Percentiles rank a stretch among this genome's conserved stretches.
Evolutionary conservation across 2,329 filamentous ascomycete species (phyloP).

Genomic region (Fusarium brachygibbosum): DNA sequence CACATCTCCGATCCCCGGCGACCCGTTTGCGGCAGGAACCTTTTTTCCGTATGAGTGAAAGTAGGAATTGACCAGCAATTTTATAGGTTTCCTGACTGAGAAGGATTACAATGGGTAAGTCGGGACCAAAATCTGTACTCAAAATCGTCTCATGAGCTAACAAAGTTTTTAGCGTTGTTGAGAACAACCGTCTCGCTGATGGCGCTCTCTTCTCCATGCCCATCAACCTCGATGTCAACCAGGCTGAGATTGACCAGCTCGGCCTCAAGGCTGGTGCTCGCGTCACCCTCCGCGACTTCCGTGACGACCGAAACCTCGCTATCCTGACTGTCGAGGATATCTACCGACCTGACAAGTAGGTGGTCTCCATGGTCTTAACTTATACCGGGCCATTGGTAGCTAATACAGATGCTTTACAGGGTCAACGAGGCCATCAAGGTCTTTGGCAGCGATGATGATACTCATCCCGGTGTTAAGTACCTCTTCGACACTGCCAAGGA

Average conservation of each 20-base stretch:
- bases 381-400: constrained; percentile 5
- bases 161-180: constrained; percentile 78
- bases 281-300: constrained; percentile 91
- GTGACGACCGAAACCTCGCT: constrained; percentile 95
- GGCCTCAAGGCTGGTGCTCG: constrained; percentile 84
- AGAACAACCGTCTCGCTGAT: constrained; percentile 85
- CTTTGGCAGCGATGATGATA: constrained; percentile 90
- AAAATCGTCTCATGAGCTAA: constrained; percentile 44
- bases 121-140: not conserved
- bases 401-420: constrained; percentile 62
- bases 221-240: constrained; percentile 89
- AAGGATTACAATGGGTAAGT: constrained; percentile 93
- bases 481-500: constrained; percentile 85
- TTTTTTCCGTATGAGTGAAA: constrained; percentile 3
- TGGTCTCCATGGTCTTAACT: constrained; percentile 19
- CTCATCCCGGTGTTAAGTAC: constrained; percentile 93
- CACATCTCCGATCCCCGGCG: constrained; percentile 38
- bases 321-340: constrained; percentile 97
- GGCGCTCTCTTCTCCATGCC: constrained; percentile 97
- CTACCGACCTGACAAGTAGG: constrained; percentile 95
- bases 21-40: constrained; percentile 20
- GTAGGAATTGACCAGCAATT: constrained; percentile 30
- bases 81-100: constrained; percentile 92
- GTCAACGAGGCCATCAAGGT: constrained; percentile 91
- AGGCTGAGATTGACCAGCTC: constrained; percentile 79